Conservation (phyloP, 805 yeast genomes). For the Wickerhamiella dianesei region DNA sequence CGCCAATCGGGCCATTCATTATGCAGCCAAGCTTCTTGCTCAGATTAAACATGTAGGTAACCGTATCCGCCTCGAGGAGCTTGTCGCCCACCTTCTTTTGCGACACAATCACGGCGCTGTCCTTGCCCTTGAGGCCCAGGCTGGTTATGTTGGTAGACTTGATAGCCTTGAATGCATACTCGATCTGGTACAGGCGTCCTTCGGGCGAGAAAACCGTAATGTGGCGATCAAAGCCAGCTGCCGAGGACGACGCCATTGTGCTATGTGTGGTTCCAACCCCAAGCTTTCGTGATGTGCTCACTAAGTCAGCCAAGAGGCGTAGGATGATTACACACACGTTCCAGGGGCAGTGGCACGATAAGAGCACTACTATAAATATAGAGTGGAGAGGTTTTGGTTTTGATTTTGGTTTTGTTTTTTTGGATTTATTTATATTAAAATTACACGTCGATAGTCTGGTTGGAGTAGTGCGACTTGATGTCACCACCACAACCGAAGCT, state of each 20-base stretch:
- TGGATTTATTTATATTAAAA: no score
- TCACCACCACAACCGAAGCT: no score
- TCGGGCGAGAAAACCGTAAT: slow-evolving; percentile 98
- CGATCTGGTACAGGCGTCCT: slow-evolving; percentile 94
- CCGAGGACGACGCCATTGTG: not conserved
- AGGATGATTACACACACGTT: not conserved
- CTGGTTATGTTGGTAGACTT: slow-evolving; percentile 85
- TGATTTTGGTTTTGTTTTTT: no score
- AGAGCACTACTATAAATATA: no score
- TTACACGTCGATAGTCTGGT: no score
- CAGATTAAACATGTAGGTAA: slow-evolving; percentile 71
- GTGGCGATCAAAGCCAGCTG: slow-evolving; percentile 97
- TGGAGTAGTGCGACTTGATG: no score
- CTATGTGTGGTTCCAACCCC: not conserved
- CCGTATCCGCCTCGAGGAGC: slow-evolving; percentile 74
- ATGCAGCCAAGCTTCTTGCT: slow-evolving; percentile 76
- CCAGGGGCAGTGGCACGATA: no score
- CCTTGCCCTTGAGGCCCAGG: slow-evolving; percentile 74
- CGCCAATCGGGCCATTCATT: slow-evolving; percentile 85
- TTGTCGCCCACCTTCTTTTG: slow-evolving; percentile 96
- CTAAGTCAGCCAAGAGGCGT: not conserved
- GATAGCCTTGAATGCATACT: slow-evolving; percentile 94
- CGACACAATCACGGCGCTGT: slow-evolving; percentile 73
- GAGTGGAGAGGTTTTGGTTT: no score
- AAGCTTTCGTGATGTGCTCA: not conserved